phyloP scores from a whole-genome alignment of 2,329 filamentous ascomycete genomes.

The Orbilia blumenaviensis region DNA sequence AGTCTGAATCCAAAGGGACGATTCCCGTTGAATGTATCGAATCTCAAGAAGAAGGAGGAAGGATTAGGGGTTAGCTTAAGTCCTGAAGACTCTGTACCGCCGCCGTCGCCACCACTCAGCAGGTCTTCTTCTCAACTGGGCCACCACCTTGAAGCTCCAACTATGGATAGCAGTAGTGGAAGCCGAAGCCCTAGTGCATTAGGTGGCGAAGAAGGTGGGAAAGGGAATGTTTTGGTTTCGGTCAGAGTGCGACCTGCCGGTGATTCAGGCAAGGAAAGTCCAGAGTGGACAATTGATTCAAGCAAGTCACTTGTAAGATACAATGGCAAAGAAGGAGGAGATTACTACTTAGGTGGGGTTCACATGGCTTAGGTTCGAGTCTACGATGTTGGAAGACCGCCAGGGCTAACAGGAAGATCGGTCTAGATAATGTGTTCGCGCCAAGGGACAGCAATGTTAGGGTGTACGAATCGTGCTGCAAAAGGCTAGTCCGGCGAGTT shows the following conservation, averaged over 20 bases:
- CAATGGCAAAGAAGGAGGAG: conserved; percentile 85
- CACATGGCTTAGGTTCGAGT: background rate
- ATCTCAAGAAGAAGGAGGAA: conserved; percentile 45
- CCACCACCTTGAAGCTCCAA: conserved; percentile 29
- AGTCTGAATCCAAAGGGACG: conserved; percentile 50
- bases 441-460: conserved; percentile 92
- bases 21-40: conserved; percentile 41
- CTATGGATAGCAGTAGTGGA: conserved; percentile 32
- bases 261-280: conserved; percentile 68
- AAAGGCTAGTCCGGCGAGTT: conserved; percentile 90
- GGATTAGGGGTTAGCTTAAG: conserved; percentile 40
- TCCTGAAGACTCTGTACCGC: conserved; percentile 32
- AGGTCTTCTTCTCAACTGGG: conserved; percentile 45
- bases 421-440: conserved; percentile 90
- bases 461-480: conserved; percentile 93
- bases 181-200: conserved; percentile 55
- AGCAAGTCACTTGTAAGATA: conserved; percentile 83
- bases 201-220: conserved; percentile 71
- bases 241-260: conserved; percentile 88
- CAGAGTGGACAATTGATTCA: conserved; percentile 92
- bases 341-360: conserved; percentile 84
- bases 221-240: conserved; percentile 95
- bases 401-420: conserved; percentile 16
- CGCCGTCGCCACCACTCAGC: conserved; percentile 42
- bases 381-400: conserved; percentile 52